These are phyloP conservation scores for Domatiomyces catenatus DNA, from an alignment of 2,329 filamentous ascomycete genomes.

Conservation along the genomic window DNA sequence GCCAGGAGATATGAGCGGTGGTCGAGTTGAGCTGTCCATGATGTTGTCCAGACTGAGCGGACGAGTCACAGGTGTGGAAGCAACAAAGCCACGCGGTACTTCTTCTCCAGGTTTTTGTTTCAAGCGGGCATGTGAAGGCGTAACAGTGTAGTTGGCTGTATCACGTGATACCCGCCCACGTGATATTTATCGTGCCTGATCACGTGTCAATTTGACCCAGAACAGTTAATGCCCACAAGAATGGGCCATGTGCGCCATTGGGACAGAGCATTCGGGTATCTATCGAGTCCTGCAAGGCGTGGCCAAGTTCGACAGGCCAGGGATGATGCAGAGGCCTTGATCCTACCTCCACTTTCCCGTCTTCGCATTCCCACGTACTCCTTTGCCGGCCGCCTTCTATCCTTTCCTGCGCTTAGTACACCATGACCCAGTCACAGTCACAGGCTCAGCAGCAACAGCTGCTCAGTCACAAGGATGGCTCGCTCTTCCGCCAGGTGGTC, in stretches of 20 bases:
- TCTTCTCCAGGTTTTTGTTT: too few relatives aligned
- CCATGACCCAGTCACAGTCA: neutral
- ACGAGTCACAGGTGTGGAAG: too few relatives aligned
- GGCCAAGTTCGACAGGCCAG: neutral
- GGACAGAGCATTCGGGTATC: neutral
- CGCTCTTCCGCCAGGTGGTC: conserved; percentile 87
- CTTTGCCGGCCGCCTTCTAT: neutral
- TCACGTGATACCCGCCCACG: too few relatives aligned
- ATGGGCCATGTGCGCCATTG: neutral
- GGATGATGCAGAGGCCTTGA: neutral
- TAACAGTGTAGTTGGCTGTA: too few relatives aligned
- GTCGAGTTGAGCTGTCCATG: too few relatives aligned
- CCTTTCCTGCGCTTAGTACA: neutral
- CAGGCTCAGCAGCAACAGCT: conserved; percentile 21
- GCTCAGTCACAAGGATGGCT: conserved; percentile 64
- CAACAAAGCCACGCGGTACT: too few relatives aligned
- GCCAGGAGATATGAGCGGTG: too few relatives aligned
- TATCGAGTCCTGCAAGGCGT: neutral
- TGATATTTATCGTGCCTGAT: too few relatives aligned
- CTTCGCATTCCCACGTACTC: neutral
- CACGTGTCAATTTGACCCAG: too few relatives aligned
- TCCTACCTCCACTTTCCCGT: neutral
- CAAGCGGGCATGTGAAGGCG: too few relatives aligned
- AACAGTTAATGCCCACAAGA: too few relatives aligned
- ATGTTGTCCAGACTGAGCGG: too few relatives aligned